A percentile compares a stretch with the other conserved stretches of the same genome.
Conservation (phyloP, 257 asterid genomes). For the Plantago elongata region DNA sequence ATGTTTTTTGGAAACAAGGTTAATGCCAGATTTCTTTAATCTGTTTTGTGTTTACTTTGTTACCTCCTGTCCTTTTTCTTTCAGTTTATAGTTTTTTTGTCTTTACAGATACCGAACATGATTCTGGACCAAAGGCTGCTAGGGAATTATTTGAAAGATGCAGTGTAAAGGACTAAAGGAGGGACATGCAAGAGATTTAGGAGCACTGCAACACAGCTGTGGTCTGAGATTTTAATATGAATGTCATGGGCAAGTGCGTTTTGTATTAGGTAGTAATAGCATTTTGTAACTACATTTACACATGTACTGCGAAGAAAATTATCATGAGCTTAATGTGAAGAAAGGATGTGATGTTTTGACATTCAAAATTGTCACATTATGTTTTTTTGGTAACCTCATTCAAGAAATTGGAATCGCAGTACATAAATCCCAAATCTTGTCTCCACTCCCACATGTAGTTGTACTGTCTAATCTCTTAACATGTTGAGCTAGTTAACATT, state of each 20-base stretch:
- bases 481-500: too few species aligned
- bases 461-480: too few species aligned
- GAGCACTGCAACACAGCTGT: neutral
- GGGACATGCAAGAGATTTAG: constrained; percentile 22
- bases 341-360: too few species aligned
- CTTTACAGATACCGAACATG: constrained; percentile 75
- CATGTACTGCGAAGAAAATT: neutral
- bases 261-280: neutral
- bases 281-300: neutral
- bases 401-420: too few species aligned
- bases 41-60: constrained; percentile 3
- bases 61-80: constrained; percentile 1
- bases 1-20: constrained; percentile 94
- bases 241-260: neutral
- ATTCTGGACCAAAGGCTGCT: constrained; percentile 78
- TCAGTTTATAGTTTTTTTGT: constrained; percentile 19
- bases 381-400: too few species aligned
- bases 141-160: constrained; percentile 62
- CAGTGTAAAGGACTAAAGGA: constrained; percentile 17
- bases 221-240: neutral
- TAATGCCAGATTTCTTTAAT: neutral
- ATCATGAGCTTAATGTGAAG: too few species aligned
- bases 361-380: too few species aligned
- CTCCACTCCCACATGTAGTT: too few species aligned
- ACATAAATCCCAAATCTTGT: too few species aligned